Percentiles rank a stretch among this genome's conserved stretches.
These are phyloP conservation scores for Raphidocelis subcapitata DNA, from an alignment of 139 green algal genomes.

Conservation along the genomic window DNA sequence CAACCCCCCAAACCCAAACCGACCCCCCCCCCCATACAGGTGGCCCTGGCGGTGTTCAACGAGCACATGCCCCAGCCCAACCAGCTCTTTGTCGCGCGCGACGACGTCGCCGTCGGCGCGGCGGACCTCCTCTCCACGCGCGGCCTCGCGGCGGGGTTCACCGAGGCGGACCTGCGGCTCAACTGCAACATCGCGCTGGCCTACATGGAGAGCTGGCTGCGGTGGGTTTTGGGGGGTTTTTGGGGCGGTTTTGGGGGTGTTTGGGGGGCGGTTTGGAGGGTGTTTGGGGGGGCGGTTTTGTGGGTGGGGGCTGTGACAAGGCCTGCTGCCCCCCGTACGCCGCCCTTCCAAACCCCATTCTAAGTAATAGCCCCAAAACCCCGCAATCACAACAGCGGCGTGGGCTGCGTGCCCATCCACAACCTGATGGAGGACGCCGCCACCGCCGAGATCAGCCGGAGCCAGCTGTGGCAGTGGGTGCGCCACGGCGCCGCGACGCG, in stretches of 20 bases:
- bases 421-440: conserved; percentile 93
- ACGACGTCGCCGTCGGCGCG: conserved; percentile 61
- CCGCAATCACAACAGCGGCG: too few relatives aligned
- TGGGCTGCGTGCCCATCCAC: conserved; percentile 86
- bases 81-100: conserved; percentile 60
- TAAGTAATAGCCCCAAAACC: too few relatives aligned
- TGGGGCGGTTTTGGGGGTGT: too few relatives aligned
- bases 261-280: too few relatives aligned
- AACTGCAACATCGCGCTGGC: conserved; percentile 74
- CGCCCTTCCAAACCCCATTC: too few relatives aligned
- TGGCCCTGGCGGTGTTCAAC: conserved; percentile 69
- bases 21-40: neutral
- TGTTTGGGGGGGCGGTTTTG: too few relatives aligned
- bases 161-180: conserved; percentile 60
- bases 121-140: conserved; percentile 61
- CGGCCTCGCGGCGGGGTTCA: conserved; percentile 49
- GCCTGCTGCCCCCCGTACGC: too few relatives aligned
- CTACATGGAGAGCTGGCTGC: conserved; percentile 91
- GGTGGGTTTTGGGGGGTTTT: too few relatives aligned
- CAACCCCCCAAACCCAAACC: too few relatives aligned
- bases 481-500: conserved; percentile 60
- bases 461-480: conserved; percentile 86
- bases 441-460: conserved; percentile 83
- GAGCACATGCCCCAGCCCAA: conserved; percentile 81
- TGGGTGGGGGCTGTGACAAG: too few relatives aligned